A percentile compares a stretch with the other conserved stretches of the same genome.
phyloP scores from a whole-genome alignment of 495 filamentous ascomycete genomes.

The Aspergillus indologenus region DNA sequence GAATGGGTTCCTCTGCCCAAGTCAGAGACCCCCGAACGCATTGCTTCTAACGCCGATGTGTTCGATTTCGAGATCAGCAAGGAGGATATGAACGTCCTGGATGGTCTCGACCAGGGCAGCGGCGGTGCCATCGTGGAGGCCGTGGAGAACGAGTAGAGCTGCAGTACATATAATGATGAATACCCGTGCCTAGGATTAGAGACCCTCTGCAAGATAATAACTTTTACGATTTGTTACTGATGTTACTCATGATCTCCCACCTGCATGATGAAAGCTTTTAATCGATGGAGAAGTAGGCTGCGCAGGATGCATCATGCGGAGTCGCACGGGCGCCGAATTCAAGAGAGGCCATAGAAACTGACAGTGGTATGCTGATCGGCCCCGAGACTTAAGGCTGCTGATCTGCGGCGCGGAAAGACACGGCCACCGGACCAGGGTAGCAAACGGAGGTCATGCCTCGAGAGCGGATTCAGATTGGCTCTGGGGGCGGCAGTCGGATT shows the following conservation, averaged over 20 bases:
- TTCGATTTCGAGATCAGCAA: conserved; percentile 61
- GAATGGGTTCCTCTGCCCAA: conserved; percentile 73
- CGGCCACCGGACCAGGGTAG: not conserved
- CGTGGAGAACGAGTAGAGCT: conserved; percentile 41
- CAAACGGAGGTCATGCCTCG: not conserved
- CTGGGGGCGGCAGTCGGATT: not conserved
- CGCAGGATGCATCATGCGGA: not conserved
- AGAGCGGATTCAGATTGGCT: not conserved
- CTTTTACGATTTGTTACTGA: not conserved
- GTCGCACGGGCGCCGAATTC: not conserved
- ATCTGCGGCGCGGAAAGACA: not conserved
- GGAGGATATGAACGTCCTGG: conserved; percentile 61
- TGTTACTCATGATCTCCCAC: not conserved
- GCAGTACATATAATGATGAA: conserved; percentile 11
- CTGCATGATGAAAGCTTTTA: not conserved
- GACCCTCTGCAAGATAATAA: not conserved
- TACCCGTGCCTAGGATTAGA: not conserved
- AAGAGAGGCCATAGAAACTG: not conserved
- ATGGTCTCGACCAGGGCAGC: conserved; percentile 62
- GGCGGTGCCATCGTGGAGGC: conserved; percentile 52
- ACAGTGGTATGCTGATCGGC: not conserved
- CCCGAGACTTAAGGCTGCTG: not conserved
- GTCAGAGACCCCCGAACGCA: conserved; percentile 59
- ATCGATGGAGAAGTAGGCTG: not conserved
- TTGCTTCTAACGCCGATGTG: conserved; percentile 63